A percentile compares a stretch with the other conserved stretches of the same genome.
These are phyloP conservation scores for Phytopythium delawarense DNA, from an alignment of 352 stramenopile species.

Conservation along the genomic window DNA sequence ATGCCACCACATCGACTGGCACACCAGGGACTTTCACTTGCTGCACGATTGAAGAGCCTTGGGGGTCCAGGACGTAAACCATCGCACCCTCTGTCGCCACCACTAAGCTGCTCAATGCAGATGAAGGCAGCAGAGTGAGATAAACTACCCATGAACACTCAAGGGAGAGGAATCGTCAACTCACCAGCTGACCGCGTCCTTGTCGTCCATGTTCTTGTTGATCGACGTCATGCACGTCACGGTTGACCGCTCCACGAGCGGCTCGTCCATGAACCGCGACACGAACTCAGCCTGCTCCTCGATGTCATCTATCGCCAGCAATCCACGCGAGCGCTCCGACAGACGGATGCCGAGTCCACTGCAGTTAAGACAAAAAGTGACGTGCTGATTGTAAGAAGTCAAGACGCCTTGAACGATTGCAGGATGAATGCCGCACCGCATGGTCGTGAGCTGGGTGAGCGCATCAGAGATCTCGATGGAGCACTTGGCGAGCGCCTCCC, in stretches of 20 bases:
- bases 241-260: constrained; percentile 58
- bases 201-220: constrained; percentile 88
- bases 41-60: constrained; percentile 66
- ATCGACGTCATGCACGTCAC: constrained; percentile 89
- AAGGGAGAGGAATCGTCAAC: constrained; percentile 2
- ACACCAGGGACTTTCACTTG: constrained; percentile 67
- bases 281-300: constrained; percentile 82
- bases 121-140: not conserved
- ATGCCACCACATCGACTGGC: constrained; percentile 72
- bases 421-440: constrained; percentile 27
- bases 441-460: constrained; percentile 53
- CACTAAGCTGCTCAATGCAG: constrained; percentile 44
- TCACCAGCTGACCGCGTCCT: constrained; percentile 69
- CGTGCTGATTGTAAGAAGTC: not conserved
- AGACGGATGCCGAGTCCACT: constrained; percentile 63
- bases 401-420: not conserved
- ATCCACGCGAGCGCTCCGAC: constrained; percentile 60
- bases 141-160: not conserved
- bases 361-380: not conserved
- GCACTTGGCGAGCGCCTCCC: constrained; percentile 65
- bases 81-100: constrained; percentile 82
- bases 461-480: constrained; percentile 65
- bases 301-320: constrained; percentile 79
- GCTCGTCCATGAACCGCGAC: constrained; percentile 74
- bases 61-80: constrained; percentile 72